Conservation (phyloP, 2,329 filamentous ascomycete genomes). For the Ilyonectria robusta region DNA sequence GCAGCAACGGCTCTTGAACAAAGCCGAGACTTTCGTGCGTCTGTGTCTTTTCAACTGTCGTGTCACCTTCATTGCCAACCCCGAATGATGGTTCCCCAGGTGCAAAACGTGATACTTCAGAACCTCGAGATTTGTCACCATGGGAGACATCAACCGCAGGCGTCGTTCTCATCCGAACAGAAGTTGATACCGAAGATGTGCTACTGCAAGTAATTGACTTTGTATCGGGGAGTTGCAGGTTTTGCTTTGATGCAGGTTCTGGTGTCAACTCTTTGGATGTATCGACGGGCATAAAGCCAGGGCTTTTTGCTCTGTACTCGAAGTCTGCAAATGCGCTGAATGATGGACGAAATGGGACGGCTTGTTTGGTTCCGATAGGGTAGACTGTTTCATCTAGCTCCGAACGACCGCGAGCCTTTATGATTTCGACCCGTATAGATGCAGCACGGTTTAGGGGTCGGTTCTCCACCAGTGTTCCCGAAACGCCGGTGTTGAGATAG, state of each 20-base stretch:
- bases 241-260: background rate
- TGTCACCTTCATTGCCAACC: no score
- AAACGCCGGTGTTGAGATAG: constrained; percentile 35
- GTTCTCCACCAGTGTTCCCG: constrained; percentile 30
- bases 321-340: constrained; percentile 38
- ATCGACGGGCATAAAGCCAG: constrained; percentile 12
- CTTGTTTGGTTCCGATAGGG: background rate
- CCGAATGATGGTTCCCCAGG: background rate
- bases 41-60: background rate
- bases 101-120: background rate
- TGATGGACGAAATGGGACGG: background rate
- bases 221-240: background rate
- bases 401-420: constrained; percentile 18
- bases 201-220: background rate
- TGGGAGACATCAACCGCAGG: background rate
- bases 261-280: background rate
- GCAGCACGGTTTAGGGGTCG: constrained; percentile 35
- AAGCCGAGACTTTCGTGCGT: background rate
- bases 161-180: background rate
- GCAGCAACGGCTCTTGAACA: no score
- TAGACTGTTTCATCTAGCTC: constrained; percentile 31
- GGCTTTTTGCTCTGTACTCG: constrained; percentile 34
- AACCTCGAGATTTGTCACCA: background rate
- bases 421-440: constrained; percentile 37
- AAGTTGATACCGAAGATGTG: background rate